Evolutionary conservation across 2,329 filamentous ascomycete species (phyloP).

Genomic region (Beauveria bassiana): DNA sequence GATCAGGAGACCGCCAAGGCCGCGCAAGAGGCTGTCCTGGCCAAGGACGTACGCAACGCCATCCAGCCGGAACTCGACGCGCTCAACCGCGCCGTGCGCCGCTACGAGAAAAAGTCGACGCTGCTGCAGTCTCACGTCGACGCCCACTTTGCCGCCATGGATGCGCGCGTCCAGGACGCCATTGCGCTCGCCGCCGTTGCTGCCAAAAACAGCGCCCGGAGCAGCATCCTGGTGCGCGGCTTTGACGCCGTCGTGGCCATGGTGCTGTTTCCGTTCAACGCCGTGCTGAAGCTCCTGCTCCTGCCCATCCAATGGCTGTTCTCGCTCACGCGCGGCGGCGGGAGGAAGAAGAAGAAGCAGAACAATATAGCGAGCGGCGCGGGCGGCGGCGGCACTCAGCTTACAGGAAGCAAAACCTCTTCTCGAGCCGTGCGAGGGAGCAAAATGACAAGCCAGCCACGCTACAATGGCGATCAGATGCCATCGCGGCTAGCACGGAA

Average conservation of each 20-base stretch:
- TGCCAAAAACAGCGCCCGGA: slow-evolving; percentile 41
- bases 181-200: slow-evolving; percentile 74
- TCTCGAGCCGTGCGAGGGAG: background rate
- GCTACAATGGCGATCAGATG: slow-evolving; percentile 29
- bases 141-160: slow-evolving; percentile 62
- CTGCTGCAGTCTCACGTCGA: slow-evolving; percentile 71
- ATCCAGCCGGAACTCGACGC: slow-evolving; percentile 81
- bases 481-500: slow-evolving; percentile 15
- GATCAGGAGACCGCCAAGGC: slow-evolving; percentile 23
- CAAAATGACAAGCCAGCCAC: slow-evolving; percentile 19
- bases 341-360: slow-evolving; percentile 16
- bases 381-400: background rate
- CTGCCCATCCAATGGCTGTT: slow-evolving; percentile 32
- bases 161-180: slow-evolving; percentile 66
- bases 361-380: slow-evolving; percentile 15
- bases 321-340: slow-evolving; percentile 23
- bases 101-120: slow-evolving; percentile 83
- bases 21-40: slow-evolving; percentile 36
- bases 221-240: slow-evolving; percentile 30
- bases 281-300: slow-evolving; percentile 30
- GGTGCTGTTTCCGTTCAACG: slow-evolving; percentile 35
- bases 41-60: slow-evolving; percentile 53
- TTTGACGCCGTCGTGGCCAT: slow-evolving; percentile 28
- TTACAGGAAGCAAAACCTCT: background rate
- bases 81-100: slow-evolving; percentile 76